Evolutionary conservation across 2,329 filamentous ascomycete species (phyloP), one percentile per base, ranked within the genome.

Genomic region (Ascochyta rabiei): DNA sequence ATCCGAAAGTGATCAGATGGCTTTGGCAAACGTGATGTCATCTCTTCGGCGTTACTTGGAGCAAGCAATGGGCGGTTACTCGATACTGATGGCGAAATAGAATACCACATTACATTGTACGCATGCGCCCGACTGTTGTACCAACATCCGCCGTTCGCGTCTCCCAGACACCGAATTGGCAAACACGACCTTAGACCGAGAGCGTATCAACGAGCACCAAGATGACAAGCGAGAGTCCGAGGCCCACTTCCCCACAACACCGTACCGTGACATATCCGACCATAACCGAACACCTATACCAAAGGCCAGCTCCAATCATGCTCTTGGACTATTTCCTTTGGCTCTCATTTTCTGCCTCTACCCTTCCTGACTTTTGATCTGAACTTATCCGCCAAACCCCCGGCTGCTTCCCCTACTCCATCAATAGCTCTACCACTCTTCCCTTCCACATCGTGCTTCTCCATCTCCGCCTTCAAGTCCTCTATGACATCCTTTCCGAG

Each of bases 401-500:
- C 70, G 10, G 72, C 66, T 34, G 63, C 62, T n/a, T 67, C 63
- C 8, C 66, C 65, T 10, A 67, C 74, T 15, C 67, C 63, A 50
- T 72, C 67, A 34, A 76, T 72, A 5, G 75, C 74, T 33, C 67
- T 71, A 2, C 71, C 70, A 24, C 74, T 64, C 43, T 72, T 71
- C 28, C 76, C 80, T 66, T 79, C 78, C 7, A 84, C 71, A 41
- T 79, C 74, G 68, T 83, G 82, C 72, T 83, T 85, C 43, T 82
- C 79, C 21, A 81, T 81, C 70, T 86, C 83, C 26, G 80, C 79
- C 45, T 78, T 79, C 18, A 84, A 64, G 67, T 86, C 82, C 44
- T 82, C 80, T 16, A 82, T 71, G 3, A 85, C 79, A 63, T 84
- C 79, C 83, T 89, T 24, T 81, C 86, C 79, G 47, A 74, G 63